Base-by-base conservation (phyloP, 2,329 filamentous ascomycete species). In the Shiraia bambusicola region DNA sequence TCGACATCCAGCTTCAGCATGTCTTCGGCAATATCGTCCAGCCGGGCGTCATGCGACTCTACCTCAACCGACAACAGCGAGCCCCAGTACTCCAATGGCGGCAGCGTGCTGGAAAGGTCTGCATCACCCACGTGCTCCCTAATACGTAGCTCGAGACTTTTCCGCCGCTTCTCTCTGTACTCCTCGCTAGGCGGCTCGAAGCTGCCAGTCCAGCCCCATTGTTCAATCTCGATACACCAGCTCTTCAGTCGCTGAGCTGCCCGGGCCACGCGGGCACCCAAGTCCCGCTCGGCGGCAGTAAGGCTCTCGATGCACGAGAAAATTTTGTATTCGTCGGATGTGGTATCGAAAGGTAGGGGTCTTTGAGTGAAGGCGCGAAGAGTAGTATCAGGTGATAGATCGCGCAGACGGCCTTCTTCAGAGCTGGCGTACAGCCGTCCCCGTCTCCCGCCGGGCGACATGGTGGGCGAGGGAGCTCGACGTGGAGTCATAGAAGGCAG, bases 1-100 rank as follows among this genome's bases (percentile, higher is more conserved):
- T 97, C 88, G 28, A 94, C 75, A 39, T 87, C 81, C 37, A 93
- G 73, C 28, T 80, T 77, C 41, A 87, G 81, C 72, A 93, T 73
- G 42, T 83, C 82, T 31, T 77, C 74, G 11, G 75, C 77, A 44
- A 97, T 94, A 50, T 87, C 80, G 38, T 87, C 84, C 10, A 94
- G 75, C 28, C 91, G 81, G 42, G 68, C 72, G 58, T 93, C 87
- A 65, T 93, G 91, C 35, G 73, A 72, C 33, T 77, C 69, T 2
- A 94, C 81, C 27, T 86, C 76, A 12, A 74, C 67, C 2, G 78
- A 77, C 1, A 80, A 79, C 26, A 97, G 70, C 59, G 86, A 86
- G 4, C 91, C 91, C 67, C 84, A 80, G 65, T 85, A 88, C 31
- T 72, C 69, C 8, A 70, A 58, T 15, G 43, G 60, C 45, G 49